These are phyloP conservation scores for Rhodofomes roseus DNA, from an alignment of 1,284 basidiomycete genomes.

Conservation along the genomic window DNA sequence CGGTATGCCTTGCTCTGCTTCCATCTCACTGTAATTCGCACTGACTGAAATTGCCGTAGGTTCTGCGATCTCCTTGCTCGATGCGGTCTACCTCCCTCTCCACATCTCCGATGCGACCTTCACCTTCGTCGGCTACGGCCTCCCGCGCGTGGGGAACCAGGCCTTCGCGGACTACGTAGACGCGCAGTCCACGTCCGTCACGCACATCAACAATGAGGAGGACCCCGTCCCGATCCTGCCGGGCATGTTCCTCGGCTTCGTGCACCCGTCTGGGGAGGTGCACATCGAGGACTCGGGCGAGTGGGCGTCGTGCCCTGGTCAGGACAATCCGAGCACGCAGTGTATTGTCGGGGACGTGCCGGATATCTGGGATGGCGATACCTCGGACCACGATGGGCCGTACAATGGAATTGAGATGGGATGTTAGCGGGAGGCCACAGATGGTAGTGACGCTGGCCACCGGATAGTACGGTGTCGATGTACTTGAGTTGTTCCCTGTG, in stretches of 20 bases:
- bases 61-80: conserved; percentile 46
- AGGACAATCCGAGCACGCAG: conserved; percentile 48
- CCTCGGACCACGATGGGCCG: conserved; percentile 50
- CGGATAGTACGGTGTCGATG: no score
- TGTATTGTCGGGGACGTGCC: conserved; percentile 57
- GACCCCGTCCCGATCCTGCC: conserved; percentile 31
- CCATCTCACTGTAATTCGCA: not conserved
- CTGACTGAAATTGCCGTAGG: conserved; percentile 18
- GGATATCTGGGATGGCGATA: conserved; percentile 41
- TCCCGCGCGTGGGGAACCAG: conserved; percentile 64
- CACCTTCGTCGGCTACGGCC: conserved; percentile 41
- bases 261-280: conserved; percentile 55
- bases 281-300: conserved; percentile 47
- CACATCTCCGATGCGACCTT: conserved; percentile 38
- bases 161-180: conserved; percentile 56
- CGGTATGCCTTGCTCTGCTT: conserved; percentile 21
- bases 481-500: no score
- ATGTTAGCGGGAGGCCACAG: conserved; percentile 27
- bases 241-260: conserved; percentile 49
- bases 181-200: conserved; percentile 36
- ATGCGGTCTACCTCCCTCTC: conserved; percentile 42
- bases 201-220: conserved; percentile 29
- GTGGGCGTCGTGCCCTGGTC: conserved; percentile 48
- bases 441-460: no score
- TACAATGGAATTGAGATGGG: conserved; percentile 56